Evolutionary conservation across 139 green algal species (phyloP).

Genomic region (Ostreobium quekettii): DNA sequence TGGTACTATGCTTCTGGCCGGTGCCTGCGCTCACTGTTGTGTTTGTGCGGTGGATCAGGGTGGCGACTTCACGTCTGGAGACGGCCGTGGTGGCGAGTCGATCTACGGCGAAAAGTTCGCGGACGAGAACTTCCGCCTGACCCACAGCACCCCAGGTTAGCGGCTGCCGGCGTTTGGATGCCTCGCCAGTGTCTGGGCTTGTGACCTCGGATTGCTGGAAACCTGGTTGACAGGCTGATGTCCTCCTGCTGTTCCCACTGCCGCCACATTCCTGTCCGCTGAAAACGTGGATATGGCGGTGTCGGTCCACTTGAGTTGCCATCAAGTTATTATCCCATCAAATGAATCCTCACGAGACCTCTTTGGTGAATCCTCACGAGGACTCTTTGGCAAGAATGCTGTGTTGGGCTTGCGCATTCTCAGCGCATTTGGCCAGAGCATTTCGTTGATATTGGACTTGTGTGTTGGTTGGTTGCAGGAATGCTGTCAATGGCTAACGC

Average conservation of each 20-base stretch:
- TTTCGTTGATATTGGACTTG: not conserved
- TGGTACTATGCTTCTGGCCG: too few relatives aligned
- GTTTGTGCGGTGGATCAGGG: constrained; percentile 37
- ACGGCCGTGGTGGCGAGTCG: constrained; percentile 70
- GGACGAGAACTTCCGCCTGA: constrained; percentile 80
- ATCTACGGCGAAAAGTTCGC: constrained; percentile 77
- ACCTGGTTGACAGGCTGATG: not conserved
- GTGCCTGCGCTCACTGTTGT: constrained; percentile 6
- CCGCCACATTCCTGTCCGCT: constrained; percentile 16
- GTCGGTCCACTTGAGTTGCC: not conserved
- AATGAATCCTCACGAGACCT: too few relatives aligned
- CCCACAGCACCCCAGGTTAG: constrained; percentile 59
- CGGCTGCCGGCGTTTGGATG: constrained; percentile 19
- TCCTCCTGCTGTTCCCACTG: not conserved
- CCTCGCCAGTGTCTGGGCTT: not conserved
- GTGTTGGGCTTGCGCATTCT: too few relatives aligned
- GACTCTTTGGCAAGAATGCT: too few relatives aligned
- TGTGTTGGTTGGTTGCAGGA: constrained; percentile 20
- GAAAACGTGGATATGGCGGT: too few relatives aligned
- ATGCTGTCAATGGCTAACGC: constrained; percentile 75
- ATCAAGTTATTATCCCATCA: too few relatives aligned
- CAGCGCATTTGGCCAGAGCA: too few relatives aligned
- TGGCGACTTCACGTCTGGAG: constrained; percentile 74
- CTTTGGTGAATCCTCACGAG: too few relatives aligned
- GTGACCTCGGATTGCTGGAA: not conserved